A percentile compares a stretch with the other conserved stretches of the same genome.
These are phyloP conservation scores for Eucalyptus shirleyi DNA, from an alignment of 345 rosid genomes.

Conservation along the genomic window DNA sequence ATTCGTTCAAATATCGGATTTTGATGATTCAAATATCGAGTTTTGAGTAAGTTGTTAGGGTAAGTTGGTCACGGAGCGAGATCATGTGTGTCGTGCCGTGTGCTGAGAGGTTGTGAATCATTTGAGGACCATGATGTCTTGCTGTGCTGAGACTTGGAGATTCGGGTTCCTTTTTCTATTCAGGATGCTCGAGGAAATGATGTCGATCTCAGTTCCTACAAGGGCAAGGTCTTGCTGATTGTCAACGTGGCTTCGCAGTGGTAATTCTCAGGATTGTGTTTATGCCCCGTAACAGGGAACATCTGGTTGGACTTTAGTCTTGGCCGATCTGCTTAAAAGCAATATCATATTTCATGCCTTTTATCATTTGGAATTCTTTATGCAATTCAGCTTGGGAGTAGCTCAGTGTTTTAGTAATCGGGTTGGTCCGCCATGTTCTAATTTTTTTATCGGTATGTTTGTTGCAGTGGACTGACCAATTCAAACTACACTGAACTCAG, in stretches of 20 bases:
- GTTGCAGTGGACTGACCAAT: constrained; percentile 78
- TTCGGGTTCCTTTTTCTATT: background rate
- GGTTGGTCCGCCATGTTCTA: background rate
- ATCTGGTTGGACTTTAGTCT: background rate
- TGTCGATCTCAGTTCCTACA: constrained; percentile 63
- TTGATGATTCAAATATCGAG: background rate
- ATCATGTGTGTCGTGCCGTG: background rate
- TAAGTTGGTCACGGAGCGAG: background rate
- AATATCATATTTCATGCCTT: background rate
- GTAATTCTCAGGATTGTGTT: constrained; percentile 8
- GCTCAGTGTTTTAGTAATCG: background rate
- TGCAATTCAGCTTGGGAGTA: background rate
- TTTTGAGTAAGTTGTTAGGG: background rate
- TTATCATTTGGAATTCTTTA: background rate
- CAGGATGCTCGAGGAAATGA: constrained; percentile 80
- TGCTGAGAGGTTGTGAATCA: background rate
- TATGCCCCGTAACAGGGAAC: background rate
- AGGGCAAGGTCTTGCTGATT: constrained; percentile 81
- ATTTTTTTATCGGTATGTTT: background rate
- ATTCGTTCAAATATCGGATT: background rate
- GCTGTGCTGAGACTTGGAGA: background rate
- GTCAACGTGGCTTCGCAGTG: constrained; percentile 98
- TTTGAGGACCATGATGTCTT: background rate
- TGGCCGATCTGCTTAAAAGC: background rate
- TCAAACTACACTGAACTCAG: constrained; percentile 88